A percentile compares a stretch with the other conserved stretches of the same genome.
Conservation (phyloP, 192 early-diverging fungal genomes). For the Dimargaris xerosporica region DNA sequence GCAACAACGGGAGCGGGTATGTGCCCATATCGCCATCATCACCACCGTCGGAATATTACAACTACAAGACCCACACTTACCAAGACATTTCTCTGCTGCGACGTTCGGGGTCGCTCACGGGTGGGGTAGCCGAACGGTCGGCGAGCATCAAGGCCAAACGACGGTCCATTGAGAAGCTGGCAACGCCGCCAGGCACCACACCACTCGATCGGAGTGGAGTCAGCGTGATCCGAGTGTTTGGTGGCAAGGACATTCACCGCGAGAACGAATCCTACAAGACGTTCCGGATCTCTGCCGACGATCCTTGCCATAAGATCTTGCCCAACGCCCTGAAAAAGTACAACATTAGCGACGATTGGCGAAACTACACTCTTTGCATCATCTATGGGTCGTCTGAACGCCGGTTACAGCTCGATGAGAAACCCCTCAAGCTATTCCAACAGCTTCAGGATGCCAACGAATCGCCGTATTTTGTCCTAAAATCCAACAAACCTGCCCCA, state of each 20-base stretch:
- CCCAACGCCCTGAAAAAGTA: constrained; percentile 79
- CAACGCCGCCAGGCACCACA: constrained; percentile 7
- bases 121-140: background rate
- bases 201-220: background rate
- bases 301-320: constrained; percentile 75
- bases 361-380: constrained; percentile 70
- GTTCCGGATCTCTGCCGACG: constrained; percentile 64
- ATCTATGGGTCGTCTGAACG: constrained; percentile 31
- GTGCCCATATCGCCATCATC: constrained; percentile 2
- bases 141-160: background rate
- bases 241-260: constrained; percentile 48
- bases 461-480: constrained; percentile 2
- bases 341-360: constrained; percentile 77
- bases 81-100: background rate
- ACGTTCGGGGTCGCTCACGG: constrained; percentile 1
- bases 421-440: background rate
- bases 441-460: constrained; percentile 3
- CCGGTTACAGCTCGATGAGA: constrained; percentile 1
- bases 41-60: background rate
- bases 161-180: background rate
- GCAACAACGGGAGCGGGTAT: background rate
- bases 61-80: background rate
- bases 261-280: constrained; percentile 69
- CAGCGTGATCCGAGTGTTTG: constrained; percentile 60
- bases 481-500: background rate